Conservation (phyloP, 768 basidiomycete genomes). For the Artomyces pyxidatus region DNA sequence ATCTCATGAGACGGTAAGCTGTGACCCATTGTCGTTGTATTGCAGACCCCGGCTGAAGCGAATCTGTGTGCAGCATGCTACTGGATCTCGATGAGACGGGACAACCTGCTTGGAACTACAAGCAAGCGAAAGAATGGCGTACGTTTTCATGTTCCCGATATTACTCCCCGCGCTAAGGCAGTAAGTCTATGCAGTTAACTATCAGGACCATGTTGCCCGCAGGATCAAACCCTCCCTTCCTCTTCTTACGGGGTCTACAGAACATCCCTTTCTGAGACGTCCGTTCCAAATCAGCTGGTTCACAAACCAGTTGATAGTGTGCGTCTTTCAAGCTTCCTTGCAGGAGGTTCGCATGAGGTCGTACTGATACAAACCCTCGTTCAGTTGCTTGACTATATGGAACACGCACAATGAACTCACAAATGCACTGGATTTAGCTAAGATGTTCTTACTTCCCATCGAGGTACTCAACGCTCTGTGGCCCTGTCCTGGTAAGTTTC, state of each 20-base stretch:
- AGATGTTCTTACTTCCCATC: conserved; percentile 51
- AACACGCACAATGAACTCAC: conserved; percentile 48
- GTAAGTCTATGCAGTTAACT: conserved; percentile 57
- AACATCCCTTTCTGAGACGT: conserved; percentile 52
- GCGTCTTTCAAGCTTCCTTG: too few relatives aligned
- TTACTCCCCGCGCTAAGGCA: not conserved
- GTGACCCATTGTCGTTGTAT: not conserved
- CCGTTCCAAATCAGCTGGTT: conserved; percentile 27
- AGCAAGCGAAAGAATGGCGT: conserved; percentile 77
- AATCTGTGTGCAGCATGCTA: conserved; percentile 30
- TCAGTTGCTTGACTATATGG: conserved; percentile 61
- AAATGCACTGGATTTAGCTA: conserved; percentile 58
- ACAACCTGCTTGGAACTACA: conserved; percentile 54
- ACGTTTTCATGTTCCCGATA: conserved; percentile 25
- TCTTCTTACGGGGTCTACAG: conserved; percentile 41
- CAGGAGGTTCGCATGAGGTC: too few relatives aligned
- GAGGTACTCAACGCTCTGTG: conserved; percentile 65
- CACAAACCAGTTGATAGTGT: conserved; percentile 58
- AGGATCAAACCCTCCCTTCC: conserved; percentile 48
- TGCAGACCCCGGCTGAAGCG: conserved; percentile 2
- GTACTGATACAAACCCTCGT: too few relatives aligned
- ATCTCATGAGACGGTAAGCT: conserved; percentile 13
- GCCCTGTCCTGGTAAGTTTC: conserved; percentile 44
- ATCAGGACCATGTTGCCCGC: conserved; percentile 60
- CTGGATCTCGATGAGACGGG: conserved; percentile 41